Evolutionary conservation across 1,284 basidiomycete species (phyloP).

Genomic region (Ustilago loliicola): DNA sequence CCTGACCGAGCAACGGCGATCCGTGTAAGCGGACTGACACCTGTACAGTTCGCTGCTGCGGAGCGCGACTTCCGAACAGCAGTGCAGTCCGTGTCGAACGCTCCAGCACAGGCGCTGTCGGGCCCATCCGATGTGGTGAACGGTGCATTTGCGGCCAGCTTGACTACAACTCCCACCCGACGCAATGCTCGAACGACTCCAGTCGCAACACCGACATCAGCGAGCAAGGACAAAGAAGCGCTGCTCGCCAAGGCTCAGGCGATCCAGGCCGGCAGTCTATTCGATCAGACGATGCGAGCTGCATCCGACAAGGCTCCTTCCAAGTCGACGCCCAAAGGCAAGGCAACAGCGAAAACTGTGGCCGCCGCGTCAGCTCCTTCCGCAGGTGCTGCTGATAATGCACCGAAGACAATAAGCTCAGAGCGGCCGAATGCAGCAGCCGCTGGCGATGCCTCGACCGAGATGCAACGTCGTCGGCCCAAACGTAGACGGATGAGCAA

Average conservation of each 20-base stretch:
- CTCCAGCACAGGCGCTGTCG: conserved; percentile 32
- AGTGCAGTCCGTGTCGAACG: conserved; percentile 33
- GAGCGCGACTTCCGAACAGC: conserved; percentile 49
- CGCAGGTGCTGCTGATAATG: not conserved
- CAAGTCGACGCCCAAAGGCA: conserved; percentile 1
- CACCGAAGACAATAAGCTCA: not conserved
- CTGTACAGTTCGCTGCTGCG: conserved; percentile 42
- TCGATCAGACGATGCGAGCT: conserved; percentile 42
- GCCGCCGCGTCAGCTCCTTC: not conserved
- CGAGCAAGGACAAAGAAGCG: conserved; percentile 35
- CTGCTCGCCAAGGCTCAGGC: conserved; percentile 53
- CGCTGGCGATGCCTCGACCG: not conserved
- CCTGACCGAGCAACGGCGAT: conserved; percentile 39
- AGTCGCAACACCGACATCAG: conserved; percentile 10
- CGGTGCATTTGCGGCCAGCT: conserved; percentile 28
- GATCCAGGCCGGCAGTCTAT: conserved; percentile 45
- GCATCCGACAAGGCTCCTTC: conserved; percentile 1
- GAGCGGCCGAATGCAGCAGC: not conserved
- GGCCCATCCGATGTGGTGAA: conserved; percentile 35
- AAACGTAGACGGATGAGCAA: conserved; percentile 44
- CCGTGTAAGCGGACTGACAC: conserved; percentile 41
- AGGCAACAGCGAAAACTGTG: not conserved
- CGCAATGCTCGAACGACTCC: conserved; percentile 16
- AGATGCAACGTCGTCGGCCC: conserved; percentile 5
- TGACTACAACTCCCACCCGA: conserved; percentile 12